Evolutionary conservation across 2,329 filamentous ascomycete genomes (phyloP), one percentile per base, ranked within the genome.

Genomic region (Davidsoniella neocaledoniae): DNA sequence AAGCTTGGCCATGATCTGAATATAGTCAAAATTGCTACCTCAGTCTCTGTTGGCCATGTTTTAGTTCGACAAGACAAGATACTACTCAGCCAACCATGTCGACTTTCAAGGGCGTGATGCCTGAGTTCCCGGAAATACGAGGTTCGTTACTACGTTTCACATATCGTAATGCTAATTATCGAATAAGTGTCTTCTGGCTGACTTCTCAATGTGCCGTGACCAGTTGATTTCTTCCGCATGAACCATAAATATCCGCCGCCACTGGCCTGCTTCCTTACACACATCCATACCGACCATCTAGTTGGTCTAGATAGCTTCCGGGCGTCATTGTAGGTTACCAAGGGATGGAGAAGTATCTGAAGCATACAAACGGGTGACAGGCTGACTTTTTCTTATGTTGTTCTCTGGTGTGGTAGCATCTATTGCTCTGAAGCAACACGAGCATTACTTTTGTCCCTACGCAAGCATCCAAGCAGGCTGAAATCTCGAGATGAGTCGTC

Each of bases 221-320:
- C 6, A 33, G 29, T 33, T 33, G 29, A 33, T 33, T 33, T 33
- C 29, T 33, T 33, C 12, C 12, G 0, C 58, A 76, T 84, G 21
- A 66, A 71, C 43, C 65, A 68, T 3, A 67, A 68, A 5, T 64
- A 64, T 14, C 71, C 65, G 14, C 73, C 82, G 3, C 83, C 86
- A 0, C 64, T 91, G 50, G 87, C 84, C 14, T 91, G 83, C 62
- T 94, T 96, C 60, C 70, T 96, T 23, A 93, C 84, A 63, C 90
- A 96, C 72, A 79, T 93, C 2, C 90, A 95, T 61, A 93, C 83
- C 55, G 88, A 95, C 58, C 90, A 95, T 63, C 73, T 95, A 1
- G 73, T 74, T 36, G 88, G 90, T 0, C 71, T 95, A 1, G 86
- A 94, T 57, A 76, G 72, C 10, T 71, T 88, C 49, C 75, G 78